Percentiles rank a stretch among this genome's conserved stretches.
These are phyloP conservation scores for Phytophthora pinifolia DNA, from an alignment of 352 stramenopile genomes.

Conservation along the genomic window DNA sequence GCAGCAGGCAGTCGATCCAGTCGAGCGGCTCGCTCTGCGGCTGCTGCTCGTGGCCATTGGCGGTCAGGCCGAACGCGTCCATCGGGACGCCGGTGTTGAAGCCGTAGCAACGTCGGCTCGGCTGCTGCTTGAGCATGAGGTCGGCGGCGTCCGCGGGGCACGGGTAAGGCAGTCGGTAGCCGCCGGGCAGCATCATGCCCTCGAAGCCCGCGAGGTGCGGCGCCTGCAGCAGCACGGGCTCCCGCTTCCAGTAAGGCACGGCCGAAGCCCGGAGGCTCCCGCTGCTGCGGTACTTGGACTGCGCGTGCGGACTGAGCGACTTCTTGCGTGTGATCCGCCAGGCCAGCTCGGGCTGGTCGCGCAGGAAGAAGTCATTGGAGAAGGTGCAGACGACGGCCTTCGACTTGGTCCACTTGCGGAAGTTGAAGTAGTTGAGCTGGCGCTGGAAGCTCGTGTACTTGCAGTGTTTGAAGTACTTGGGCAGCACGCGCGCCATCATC, in stretches of 20 bases:
- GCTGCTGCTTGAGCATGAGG: constrained; percentile 40
- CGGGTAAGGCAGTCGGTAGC: constrained; percentile 25
- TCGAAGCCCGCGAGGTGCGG: constrained; percentile 10
- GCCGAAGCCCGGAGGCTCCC: constrained; percentile 12
- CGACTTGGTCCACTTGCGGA: constrained; percentile 90
- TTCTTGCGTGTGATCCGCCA: constrained; percentile 75
- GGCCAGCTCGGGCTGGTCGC: constrained; percentile 62
- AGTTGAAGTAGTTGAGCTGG: constrained; percentile 95
- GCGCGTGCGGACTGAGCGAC: constrained; percentile 30
- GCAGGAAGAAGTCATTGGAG: constrained; percentile 73
- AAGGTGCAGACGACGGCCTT: constrained; percentile 77
- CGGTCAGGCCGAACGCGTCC: constrained; percentile 4
- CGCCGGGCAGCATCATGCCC: constrained; percentile 14
- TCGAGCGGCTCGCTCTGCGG: constrained; percentile 42
- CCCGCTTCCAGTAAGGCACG: constrained; percentile 25
- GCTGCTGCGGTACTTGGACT: constrained; percentile 12
- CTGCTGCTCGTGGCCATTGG: constrained; percentile 11
- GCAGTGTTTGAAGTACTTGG: constrained; percentile 94
- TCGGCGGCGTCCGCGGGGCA: constrained; percentile 24
- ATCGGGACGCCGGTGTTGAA: constrained; percentile 18
- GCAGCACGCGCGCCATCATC: constrained; percentile 86
- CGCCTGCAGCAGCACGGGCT: constrained; percentile 1
- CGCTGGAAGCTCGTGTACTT: constrained; percentile 94
- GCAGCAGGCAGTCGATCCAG: constrained; percentile 60
- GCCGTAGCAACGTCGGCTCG: constrained; percentile 15